A percentile compares a stretch with the other conserved stretches of the same genome.
phyloP scores from a whole-genome alignment of 345 rosid genomes.

The Cardamine occulta region DNA sequence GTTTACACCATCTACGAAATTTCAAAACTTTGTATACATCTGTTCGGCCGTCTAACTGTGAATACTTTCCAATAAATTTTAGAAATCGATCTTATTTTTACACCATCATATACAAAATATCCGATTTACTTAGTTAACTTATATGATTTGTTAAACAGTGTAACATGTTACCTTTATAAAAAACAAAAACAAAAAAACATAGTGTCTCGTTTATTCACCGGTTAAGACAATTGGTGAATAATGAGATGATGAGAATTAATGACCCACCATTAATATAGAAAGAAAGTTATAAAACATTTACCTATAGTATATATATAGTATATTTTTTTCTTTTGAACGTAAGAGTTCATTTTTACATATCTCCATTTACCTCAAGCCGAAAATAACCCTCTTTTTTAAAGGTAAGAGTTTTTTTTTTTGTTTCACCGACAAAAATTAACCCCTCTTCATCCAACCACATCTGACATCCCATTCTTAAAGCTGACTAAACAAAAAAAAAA shows the following conservation, averaged over 20 bases:
- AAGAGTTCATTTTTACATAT: neutral
- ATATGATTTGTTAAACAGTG: neutral
- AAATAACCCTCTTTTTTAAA: neutral
- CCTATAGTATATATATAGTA: neutral
- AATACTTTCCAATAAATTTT: neutral
- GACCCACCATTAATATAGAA: neutral
- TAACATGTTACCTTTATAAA: no score
- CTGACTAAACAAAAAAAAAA: constrained; percentile 31
- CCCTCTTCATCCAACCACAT: neutral
- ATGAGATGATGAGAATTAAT: neutral
- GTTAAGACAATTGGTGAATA: neutral
- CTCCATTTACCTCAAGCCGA: neutral
- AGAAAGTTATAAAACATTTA: neutral
- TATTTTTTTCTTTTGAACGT: neutral
- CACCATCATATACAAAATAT: neutral
- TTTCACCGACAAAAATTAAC: neutral
- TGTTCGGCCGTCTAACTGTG: neutral
- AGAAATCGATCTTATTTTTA: neutral
- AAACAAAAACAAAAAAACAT: no score
- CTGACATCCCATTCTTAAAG: neutral
- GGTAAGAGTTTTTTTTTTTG: neutral
- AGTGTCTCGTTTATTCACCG: neutral
- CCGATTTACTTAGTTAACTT: neutral
- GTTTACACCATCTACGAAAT: no score
- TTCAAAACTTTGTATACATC: no score